These are phyloP conservation scores for Cystobasidium tubakii DNA, from an alignment of 768 basidiomycete species.

Conservation along the genomic window DNA sequence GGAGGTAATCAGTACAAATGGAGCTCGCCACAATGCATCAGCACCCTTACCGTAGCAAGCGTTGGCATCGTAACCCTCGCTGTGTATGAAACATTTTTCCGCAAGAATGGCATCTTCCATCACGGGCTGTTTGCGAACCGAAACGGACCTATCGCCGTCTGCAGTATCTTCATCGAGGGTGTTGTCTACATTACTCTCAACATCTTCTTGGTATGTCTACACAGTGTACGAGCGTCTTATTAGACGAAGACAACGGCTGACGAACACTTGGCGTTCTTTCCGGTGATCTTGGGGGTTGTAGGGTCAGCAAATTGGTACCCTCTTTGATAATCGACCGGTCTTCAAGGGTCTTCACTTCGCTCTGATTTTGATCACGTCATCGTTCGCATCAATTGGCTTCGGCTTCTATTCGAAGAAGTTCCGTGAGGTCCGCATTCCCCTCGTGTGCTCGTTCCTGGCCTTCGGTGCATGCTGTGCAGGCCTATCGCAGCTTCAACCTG, in stretches of 20 bases:
- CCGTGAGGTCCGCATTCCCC: constrained; percentile 12
- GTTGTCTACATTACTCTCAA: constrained; percentile 30
- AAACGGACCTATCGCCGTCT: constrained; percentile 19
- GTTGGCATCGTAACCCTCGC: constrained; percentile 1
- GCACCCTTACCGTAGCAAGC: constrained; percentile 6
- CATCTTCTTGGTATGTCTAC: not conserved
- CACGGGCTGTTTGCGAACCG: constrained; percentile 31
- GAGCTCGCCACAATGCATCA: constrained; percentile 4
- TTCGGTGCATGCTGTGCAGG: not conserved
- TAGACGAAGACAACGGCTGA: too few relatives aligned
- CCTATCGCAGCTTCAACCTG: not conserved
- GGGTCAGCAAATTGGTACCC: constrained; percentile 26
- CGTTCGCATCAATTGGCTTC: not conserved
- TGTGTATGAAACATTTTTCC: constrained; percentile 10
- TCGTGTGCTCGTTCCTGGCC: not conserved
- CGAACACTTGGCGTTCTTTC: not conserved
- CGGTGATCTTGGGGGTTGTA: not conserved
- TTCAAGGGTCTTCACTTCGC: constrained; percentile 63
- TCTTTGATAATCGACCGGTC: constrained; percentile 15
- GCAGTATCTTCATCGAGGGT: constrained; percentile 31
- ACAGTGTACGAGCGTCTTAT: not conserved
- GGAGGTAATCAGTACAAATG: constrained; percentile 31
- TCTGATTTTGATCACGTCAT: not conserved
- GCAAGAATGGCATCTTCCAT: constrained; percentile 21
- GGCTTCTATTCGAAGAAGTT: constrained; percentile 21